Base-by-base conservation (phyloP, 1,284 basidiomycete genomes). In the Macrocybe sp. region DNA sequence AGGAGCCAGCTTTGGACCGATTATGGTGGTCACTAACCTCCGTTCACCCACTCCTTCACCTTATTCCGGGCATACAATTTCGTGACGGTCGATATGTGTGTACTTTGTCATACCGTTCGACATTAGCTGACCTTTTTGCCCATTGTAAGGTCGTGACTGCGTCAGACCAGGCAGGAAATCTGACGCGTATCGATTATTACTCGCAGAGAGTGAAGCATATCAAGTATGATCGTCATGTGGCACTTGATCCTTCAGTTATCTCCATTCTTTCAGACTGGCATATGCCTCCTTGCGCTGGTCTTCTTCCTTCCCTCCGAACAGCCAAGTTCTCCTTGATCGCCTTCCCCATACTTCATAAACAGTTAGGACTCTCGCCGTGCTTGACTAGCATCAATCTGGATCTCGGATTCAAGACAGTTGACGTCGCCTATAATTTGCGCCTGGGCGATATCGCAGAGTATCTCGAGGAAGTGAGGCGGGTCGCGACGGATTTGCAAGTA, bases 1-100 rank as follows among this genome's bases (percentile, higher is more conserved):
- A 66, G 48, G 74, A 77, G 35, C 79, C 78, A 28, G 76, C 78
- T n/a, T 55, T 81, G 34, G 76, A 83, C 55, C 59, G 65, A 40
- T 55, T 81, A 16, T 82, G 81, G 79, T 58, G 59, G 46, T 67
- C 65, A 42, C 61, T 83, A 30, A 57, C 65, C 30, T 75, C 72
- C 28, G 56, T 72, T n/a, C 57, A 58, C 12, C 79, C 80, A 22
- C 59, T 83, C 16, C 52, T 80, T 4, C 57, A 63, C 41, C 62
- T 83, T 30, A 62, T 79, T 28, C 69, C 73, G 6, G 61, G 61
- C 2, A 40, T 66, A 16, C 44, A 48, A 12, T 41, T 56, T 6
- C 50, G 52, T 6, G 54, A 64, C 49, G 62, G 61, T 30, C 51
- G 60, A 42, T 65, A 65, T 57, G 68, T 69, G 57, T 47, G 66